Conservation (phyloP, 139 green algal species). For the Monoraphidium neglectum region DNA sequence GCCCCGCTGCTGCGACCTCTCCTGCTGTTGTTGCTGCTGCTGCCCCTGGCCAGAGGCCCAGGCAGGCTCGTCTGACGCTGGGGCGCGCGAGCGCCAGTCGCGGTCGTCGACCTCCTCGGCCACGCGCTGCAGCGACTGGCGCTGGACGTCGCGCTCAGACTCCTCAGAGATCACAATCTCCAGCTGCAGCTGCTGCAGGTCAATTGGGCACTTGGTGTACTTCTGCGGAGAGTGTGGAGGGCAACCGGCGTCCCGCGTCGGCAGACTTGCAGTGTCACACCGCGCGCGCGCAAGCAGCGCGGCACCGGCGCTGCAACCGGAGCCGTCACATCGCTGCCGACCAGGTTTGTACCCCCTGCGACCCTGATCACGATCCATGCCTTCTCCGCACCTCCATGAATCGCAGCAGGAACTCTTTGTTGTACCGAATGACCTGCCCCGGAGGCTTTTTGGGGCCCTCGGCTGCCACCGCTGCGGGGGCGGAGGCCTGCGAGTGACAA, state of each 20-base stretch:
- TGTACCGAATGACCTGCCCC: conserved; percentile 62
- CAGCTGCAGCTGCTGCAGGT: conserved; percentile 63
- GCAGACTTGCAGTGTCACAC: background rate
- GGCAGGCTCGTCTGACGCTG: background rate
- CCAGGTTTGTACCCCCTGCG: background rate
- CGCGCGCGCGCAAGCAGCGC: background rate
- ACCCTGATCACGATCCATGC: background rate
- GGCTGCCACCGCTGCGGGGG: conserved; percentile 21
- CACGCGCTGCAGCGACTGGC: conserved; percentile 42
- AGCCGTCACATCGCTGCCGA: background rate
- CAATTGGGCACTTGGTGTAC: conserved; percentile 58
- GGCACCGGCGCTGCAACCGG: background rate
- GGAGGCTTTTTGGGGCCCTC: conserved; percentile 56
- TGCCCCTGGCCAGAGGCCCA: too few relatives aligned
- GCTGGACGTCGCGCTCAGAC: conserved; percentile 61
- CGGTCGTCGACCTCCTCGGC: conserved; percentile 63
- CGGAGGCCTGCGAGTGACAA: conserved; percentile 17
- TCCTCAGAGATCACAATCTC: conserved; percentile 72
- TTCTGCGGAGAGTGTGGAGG: conserved; percentile 39
- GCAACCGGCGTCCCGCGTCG: background rate
- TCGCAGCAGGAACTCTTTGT: conserved; percentile 72
- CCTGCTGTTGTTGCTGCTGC: conserved; percentile 3
- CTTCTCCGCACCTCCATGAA: conserved; percentile 67
- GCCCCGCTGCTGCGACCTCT: conserved; percentile 25
- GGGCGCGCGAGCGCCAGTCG: conserved; percentile 66